A percentile compares a stretch with the other conserved stretches of the same genome.
Conservation (phyloP, 805 yeast species). For the Lipomyces yamadae region DNA sequence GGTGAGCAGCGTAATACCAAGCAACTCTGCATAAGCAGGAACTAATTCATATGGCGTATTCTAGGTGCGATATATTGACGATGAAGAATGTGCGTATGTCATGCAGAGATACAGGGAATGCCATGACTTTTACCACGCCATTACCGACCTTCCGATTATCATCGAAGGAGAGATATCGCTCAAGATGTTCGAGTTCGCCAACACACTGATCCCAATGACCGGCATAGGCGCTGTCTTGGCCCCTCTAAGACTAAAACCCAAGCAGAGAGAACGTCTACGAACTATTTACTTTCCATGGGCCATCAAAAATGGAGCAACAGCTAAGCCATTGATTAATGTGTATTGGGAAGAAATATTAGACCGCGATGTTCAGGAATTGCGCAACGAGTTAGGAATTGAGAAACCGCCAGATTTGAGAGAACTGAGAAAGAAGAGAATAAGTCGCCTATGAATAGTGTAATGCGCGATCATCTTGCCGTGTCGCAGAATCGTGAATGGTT, state of each 20-base stretch:
- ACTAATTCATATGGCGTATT: background rate
- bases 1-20: slow-evolving; percentile 44
- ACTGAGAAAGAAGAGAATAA: slow-evolving; percentile 48
- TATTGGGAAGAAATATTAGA: slow-evolving; percentile 89
- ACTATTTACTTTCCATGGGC: slow-evolving; percentile 90
- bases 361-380: slow-evolving; percentile 70
- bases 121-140: slow-evolving; percentile 94
- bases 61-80: slow-evolving; percentile 72
- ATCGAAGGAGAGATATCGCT: slow-evolving; percentile 96
- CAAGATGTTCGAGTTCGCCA: slow-evolving; percentile 83
- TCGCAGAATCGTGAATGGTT: background rate
- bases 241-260: slow-evolving; percentile 70
- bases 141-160: slow-evolving; percentile 85
- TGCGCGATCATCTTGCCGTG: background rate
- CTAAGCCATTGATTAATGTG: slow-evolving; percentile 80
- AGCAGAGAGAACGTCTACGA: slow-evolving; percentile 66
- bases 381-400: slow-evolving; percentile 72
- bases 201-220: slow-evolving; percentile 93
- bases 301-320: slow-evolving; percentile 66
- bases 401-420: slow-evolving; percentile 79
- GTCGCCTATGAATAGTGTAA: slow-evolving; percentile 11
- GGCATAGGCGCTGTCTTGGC: slow-evolving; percentile 91
- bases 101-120: slow-evolving; percentile 94
- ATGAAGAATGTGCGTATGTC: slow-evolving; percentile 89
- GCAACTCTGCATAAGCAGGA: background rate